These are phyloP conservation scores for Vitellaria paradoxa DNA, from an alignment of 179 eudicot species.

Conservation along the genomic window DNA sequence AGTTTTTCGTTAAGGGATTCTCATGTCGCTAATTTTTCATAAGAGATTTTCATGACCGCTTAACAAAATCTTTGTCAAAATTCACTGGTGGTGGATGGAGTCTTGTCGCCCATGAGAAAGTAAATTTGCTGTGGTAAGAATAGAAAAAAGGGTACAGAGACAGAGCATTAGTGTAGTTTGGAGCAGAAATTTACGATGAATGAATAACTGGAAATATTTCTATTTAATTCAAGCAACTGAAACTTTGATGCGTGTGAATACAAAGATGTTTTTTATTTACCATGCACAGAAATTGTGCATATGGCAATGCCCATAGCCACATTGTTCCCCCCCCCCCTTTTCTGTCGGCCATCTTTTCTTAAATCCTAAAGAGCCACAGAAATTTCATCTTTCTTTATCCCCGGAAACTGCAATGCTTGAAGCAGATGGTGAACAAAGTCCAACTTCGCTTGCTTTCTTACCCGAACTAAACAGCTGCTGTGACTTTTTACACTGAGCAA, in stretches of 20 bases:
- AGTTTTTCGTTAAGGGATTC: too few species aligned
- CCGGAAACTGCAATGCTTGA: constrained; percentile 33
- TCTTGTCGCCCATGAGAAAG: background rate
- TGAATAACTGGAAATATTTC: background rate
- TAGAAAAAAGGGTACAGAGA: background rate
- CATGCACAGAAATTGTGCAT: background rate
- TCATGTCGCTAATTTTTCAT: too few species aligned
- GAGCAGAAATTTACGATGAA: background rate
- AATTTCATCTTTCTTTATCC: constrained; percentile 28
- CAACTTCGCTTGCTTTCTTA: constrained; percentile 24
- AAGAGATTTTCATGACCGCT: background rate
- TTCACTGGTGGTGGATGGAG: background rate
- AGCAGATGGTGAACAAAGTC: constrained; percentile 27
- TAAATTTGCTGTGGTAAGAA: background rate
- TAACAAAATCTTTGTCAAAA: background rate
- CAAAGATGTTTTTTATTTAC: too few species aligned
- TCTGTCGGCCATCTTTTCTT: background rate
- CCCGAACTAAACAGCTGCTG: constrained; percentile 31
- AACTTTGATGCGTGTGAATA: too few species aligned
- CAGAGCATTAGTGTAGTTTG: background rate
- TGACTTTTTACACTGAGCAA: constrained; percentile 72
- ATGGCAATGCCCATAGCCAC: background rate
- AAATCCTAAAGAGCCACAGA: too few species aligned
- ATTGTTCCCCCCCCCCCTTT: background rate
- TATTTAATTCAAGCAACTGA: too few species aligned